Conservation (phyloP, 129 eudicot genomes). For the Flaveria trinervia region DNA sequence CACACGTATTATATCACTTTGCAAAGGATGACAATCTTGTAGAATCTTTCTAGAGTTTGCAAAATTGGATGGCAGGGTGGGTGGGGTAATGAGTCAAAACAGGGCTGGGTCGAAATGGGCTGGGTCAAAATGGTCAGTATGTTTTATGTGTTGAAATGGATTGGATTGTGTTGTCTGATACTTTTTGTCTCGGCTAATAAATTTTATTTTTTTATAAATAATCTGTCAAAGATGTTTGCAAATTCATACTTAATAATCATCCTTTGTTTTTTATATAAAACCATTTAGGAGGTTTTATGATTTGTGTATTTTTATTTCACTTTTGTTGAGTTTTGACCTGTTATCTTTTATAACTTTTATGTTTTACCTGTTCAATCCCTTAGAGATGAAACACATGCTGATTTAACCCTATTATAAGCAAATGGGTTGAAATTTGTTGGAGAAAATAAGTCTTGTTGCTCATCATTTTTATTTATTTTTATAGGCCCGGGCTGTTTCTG, state of each 20-base stretch:
- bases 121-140: neutral
- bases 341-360: neutral
- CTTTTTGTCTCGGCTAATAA: neutral
- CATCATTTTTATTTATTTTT: neutral
- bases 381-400: neutral
- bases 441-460: neutral
- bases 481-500: conserved; percentile 51
- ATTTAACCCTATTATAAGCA: neutral
- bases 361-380: neutral
- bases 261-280: neutral
- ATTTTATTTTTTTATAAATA: neutral
- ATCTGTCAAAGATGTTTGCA: neutral
- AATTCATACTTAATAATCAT: neutral
- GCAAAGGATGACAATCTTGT: conserved; percentile 11
- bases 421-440: neutral
- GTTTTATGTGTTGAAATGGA: neutral
- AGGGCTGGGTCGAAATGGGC: neutral
- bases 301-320: neutral
- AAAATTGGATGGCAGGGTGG: neutral
- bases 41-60: neutral
- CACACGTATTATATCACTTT: neutral
- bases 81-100: neutral
- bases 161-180: neutral
- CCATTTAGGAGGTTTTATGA: neutral
- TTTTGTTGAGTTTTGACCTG: neutral